Conservation (phyloP, 2,329 filamentous ascomycete species). For the Thielaviopsis ethacetica region DNA sequence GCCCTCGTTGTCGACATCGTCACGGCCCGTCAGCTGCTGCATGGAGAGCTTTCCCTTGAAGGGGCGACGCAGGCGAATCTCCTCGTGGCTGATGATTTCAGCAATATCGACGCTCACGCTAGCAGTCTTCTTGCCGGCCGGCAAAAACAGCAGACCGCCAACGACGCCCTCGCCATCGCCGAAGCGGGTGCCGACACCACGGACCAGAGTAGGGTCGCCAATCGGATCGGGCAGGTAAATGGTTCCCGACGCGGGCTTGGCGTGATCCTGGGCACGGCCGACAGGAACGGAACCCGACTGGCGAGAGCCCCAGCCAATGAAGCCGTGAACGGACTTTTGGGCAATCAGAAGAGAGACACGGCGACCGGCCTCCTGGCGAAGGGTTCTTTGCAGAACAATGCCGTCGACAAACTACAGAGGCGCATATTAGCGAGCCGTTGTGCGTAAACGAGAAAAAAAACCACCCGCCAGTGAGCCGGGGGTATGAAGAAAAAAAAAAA, state of each 20-base stretch:
- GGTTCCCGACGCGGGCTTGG: constrained; percentile 60
- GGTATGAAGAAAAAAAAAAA: constrained; percentile 9
- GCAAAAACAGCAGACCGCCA: constrained; percentile 74
- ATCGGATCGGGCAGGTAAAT: constrained; percentile 84
- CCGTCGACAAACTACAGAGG: constrained; percentile 72
- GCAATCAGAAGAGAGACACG: constrained; percentile 87
- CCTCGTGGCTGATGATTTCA: constrained; percentile 62
- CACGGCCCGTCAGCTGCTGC: constrained; percentile 65
- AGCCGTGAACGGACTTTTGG: constrained; percentile 86
- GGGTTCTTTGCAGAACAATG: constrained; percentile 77
- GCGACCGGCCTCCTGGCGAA: constrained; percentile 72
- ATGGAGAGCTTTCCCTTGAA: constrained; percentile 65
- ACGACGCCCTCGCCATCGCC: constrained; percentile 52
- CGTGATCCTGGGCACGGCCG: constrained; percentile 74
- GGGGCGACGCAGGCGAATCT: constrained; percentile 72
- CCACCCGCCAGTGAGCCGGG: background rate
- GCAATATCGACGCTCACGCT: constrained; percentile 72
- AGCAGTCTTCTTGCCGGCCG: constrained; percentile 59
- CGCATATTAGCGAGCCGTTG: background rate
- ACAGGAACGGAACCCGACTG: constrained; percentile 87
- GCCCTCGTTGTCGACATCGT: constrained; percentile 52
- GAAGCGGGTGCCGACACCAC: constrained; percentile 69
- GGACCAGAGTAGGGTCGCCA: constrained; percentile 66
- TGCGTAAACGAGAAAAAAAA: background rate
- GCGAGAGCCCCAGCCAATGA: constrained; percentile 75